Evolutionary conservation across 768 basidiomycete species (phyloP).

Genomic region (Termitomyces sp.): DNA sequence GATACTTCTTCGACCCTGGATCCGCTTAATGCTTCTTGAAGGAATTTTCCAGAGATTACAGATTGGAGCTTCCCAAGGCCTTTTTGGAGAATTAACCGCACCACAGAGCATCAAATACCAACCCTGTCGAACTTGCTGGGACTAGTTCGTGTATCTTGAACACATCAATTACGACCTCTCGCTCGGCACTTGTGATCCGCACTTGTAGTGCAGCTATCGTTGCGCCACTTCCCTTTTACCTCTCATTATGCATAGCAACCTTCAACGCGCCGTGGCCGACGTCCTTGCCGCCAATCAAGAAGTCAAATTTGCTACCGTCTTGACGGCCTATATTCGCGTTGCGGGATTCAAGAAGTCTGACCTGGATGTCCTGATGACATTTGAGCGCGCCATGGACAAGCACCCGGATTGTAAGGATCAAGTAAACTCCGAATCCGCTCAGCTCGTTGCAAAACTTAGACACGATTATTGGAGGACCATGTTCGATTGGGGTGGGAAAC

Average conservation of each 20-base stretch:
- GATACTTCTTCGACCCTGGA: neutral
- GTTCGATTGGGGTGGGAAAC: conserved; percentile 11
- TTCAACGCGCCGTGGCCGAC: conserved; percentile 15
- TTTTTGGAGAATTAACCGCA: neutral
- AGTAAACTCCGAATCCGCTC: conserved; percentile 8
- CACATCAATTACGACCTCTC: neutral
- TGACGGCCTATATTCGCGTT: conserved; percentile 12
- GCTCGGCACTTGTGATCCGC: neutral
- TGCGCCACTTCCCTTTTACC: neutral
- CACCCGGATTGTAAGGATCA: conserved; percentile 13
- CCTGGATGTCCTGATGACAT: conserved; percentile 9
- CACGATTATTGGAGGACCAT: conserved; percentile 14
- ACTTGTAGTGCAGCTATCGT: neutral
- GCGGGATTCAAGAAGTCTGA: conserved; percentile 12
- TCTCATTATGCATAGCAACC: conserved; percentile 13
- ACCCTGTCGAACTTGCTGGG: neutral
- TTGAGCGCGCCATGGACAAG: conserved; percentile 15
- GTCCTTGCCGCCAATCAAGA: conserved; percentile 15
- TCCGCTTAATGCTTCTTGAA: neutral
- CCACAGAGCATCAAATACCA: too few species aligned
- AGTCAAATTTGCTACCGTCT: conserved; percentile 14
- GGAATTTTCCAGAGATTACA: neutral
- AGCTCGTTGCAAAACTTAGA: conserved; percentile 12
- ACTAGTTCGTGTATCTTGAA: neutral
- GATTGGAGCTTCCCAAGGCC: neutral